Base-by-base conservation (phyloP, 768 basidiomycete genomes). In the Panaeolus papilionaceus region DNA sequence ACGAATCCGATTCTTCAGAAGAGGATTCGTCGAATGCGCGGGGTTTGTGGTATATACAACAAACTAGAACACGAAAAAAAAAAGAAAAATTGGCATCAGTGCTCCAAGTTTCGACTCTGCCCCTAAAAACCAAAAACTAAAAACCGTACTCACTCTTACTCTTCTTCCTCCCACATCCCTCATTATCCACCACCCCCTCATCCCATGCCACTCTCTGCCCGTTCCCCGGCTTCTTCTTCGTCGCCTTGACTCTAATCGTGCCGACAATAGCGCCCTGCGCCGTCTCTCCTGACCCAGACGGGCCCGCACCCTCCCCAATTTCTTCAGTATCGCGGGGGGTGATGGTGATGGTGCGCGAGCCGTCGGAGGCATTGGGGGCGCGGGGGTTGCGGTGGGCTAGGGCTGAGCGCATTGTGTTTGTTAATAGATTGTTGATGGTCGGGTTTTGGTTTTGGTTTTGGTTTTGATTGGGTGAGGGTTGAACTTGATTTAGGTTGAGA, bases 31-130 rank as follows among this genome's bases (percentile, higher is more conserved):
- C 94, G 69, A 94, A 95, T 62, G 74, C 80, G 66, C 86, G 85
- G 0, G 92, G 91, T 75, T 91, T 92, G 75, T 95, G 94, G 74
- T 96, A 97, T 74, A 98, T 97, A 77, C 96, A 98, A 76, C 96
- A 98, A 62, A 98, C 96, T 98, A 67, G 6, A 64, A 26, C 70
- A n/a, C 23, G 23, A 23, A 23, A 45, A n/a, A 28, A 39, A 61
- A 38, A n/a, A 28, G 38, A 61, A 38, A 39, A 18, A 18, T 14
- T 58, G 10, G 47, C 68, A 38, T 39, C 38, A 33, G 12, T 23
- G 23, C 23, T 23, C 23, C 23, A 23, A 23, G 23, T 23, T 23
- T 23, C 23, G 23, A 23, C 39, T 40, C 39, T 0, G 1, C 39
- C 39, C 23, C 23, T 23, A 61, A 45, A 26, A 28, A 28, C 26